Conservation (phyloP, 169 alveolate genomes). For the Eimeria necatrix region DNA sequence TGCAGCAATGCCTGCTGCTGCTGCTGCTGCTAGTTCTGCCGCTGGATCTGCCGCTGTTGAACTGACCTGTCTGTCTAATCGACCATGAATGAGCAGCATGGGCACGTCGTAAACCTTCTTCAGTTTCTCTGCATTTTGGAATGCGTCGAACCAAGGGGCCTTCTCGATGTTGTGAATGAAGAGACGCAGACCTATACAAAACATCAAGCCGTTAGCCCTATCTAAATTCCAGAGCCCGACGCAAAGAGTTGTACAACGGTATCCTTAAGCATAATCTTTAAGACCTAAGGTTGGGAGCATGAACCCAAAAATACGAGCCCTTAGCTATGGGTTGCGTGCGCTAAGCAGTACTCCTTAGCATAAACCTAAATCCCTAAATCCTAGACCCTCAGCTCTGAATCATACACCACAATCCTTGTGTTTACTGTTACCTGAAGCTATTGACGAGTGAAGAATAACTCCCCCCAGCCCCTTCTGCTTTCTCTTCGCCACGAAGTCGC, state of each 20-base stretch:
- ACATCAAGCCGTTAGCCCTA: background rate
- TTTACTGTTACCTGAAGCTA: slow-evolving; percentile 90
- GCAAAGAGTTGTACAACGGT: too few species aligned
- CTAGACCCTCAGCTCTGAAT: background rate
- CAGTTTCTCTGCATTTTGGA: slow-evolving; percentile 86
- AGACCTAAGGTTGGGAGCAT: background rate
- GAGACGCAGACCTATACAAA: slow-evolving; percentile 62
- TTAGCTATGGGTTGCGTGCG: too few species aligned
- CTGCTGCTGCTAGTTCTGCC: background rate
- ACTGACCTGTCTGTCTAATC: slow-evolving; percentile 66
- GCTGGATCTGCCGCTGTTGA: background rate
- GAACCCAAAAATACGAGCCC: too few species aligned
- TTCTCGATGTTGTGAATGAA: slow-evolving; percentile 81
- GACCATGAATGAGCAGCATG: slow-evolving; percentile 53
- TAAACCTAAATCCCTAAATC: background rate
- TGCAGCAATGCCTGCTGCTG: background rate
- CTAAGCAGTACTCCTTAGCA: too few species aligned
- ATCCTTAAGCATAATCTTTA: background rate
- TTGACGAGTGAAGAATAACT: slow-evolving; percentile 92
- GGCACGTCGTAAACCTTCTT: slow-evolving; percentile 53
- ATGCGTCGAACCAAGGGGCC: slow-evolving; percentile 89
- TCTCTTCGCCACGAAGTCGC: slow-evolving; percentile 84
- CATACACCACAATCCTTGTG: background rate
- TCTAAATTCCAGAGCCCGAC: slow-evolving; percentile 4
- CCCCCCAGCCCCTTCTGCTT: slow-evolving; percentile 91